Evolutionary conservation across 75 land plant genomes (phyloP).

Genomic region (Azolla pinnata): DNA sequence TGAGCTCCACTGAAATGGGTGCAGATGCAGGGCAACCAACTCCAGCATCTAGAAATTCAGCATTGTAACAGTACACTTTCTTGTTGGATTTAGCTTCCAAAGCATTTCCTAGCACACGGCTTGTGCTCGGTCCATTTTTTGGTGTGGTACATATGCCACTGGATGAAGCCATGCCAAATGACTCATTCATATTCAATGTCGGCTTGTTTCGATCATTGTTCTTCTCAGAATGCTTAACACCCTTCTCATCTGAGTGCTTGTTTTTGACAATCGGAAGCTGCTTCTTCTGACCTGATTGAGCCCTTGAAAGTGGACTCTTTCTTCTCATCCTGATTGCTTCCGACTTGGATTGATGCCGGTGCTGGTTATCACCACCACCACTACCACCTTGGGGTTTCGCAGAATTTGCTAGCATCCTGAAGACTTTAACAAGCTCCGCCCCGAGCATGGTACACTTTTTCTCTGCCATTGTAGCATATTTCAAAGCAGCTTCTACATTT

Average conservation of each 20-base stretch:
- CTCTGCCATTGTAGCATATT: slow-evolving; percentile 21
- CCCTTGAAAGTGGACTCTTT: not conserved
- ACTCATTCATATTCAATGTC: no score
- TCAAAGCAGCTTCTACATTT: slow-evolving; percentile 14
- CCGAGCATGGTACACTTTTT: slow-evolving; percentile 23
- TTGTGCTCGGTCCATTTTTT: not conserved
- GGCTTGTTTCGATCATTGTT: not conserved
- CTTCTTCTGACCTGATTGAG: not conserved
- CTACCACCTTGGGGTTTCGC: not conserved
- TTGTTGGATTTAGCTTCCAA: not conserved
- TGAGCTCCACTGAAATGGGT: not conserved
- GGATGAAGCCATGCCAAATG: no score
- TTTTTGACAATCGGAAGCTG: not conserved
- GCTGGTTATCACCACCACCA: not conserved
- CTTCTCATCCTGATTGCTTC: not conserved
- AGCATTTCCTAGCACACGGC: not conserved
- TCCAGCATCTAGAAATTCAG: not conserved
- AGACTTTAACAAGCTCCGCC: slow-evolving; percentile 26
- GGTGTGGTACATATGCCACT: no score
- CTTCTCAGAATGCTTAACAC: not conserved
- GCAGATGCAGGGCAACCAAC: not conserved
- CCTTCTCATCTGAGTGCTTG: not conserved
- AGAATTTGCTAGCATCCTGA: slow-evolving; percentile 12
- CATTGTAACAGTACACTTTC: not conserved
- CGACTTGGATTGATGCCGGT: not conserved